phyloP scores from a whole-genome alignment of 345 rosid genomes.

The Leavenworthia alabamica region DNA sequence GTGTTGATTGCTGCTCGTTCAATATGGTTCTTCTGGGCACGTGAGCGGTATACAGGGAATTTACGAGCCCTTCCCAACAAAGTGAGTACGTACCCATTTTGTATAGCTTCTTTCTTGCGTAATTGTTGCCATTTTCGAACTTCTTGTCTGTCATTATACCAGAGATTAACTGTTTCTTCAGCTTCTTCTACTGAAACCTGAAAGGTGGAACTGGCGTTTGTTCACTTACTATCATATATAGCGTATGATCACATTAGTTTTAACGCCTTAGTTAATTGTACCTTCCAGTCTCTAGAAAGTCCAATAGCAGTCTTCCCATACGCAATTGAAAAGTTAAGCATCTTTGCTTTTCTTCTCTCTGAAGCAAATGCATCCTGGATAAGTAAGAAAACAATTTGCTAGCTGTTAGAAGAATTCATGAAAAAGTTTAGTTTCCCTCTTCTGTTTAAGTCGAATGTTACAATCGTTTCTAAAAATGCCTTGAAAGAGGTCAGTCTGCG shows the following conservation, averaged over 20 bases:
- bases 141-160: constrained; percentile 86
- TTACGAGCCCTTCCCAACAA: constrained; percentile 80
- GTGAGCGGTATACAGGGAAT: constrained; percentile 47
- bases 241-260: constrained; percentile 1
- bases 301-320: constrained; percentile 90
- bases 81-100: constrained; percentile 52
- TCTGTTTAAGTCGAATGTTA: background rate
- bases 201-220: background rate
- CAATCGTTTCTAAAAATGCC: background rate
- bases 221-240: constrained; percentile 10
- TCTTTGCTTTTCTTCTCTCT: constrained; percentile 85
- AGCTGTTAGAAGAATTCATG: constrained; percentile 4
- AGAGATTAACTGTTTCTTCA: constrained; percentile 62
- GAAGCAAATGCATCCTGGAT: constrained; percentile 70
- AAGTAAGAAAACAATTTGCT: background rate
- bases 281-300: constrained; percentile 96
- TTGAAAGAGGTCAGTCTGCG: background rate
- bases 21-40: constrained; percentile 53
- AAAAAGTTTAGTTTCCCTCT: background rate
- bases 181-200: constrained; percentile 87
- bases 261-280: constrained; percentile 20
- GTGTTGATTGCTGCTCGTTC: constrained; percentile 93
- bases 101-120: constrained; percentile 61
- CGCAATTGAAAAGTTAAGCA: constrained; percentile 98
- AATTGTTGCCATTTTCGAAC: constrained; percentile 76